Evolutionary conservation across 1,284 basidiomycete species (phyloP), one percentile per base, ranked within the genome.

Genomic region (Mycosarcoma mackinlayi): DNA sequence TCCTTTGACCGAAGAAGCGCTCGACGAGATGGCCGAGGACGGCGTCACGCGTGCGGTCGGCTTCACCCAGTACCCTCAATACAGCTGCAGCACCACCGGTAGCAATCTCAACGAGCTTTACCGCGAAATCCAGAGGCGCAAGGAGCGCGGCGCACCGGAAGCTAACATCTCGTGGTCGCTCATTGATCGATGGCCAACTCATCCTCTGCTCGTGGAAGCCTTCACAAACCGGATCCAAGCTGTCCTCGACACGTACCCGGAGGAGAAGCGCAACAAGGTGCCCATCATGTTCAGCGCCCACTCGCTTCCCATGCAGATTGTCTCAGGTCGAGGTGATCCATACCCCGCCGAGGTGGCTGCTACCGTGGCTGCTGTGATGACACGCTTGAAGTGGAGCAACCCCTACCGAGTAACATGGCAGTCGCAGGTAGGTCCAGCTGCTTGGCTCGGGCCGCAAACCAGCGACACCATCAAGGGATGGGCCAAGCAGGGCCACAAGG

Each of bases 371-470:
- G 74, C 67, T 1, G 79, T 81, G 38, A 82, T 82, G 80, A 72
- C 67, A 8, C 48, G 62, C 27, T 68, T 82, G 40, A 79, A 80
- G 30, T 80, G 77, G 77, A 60, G 59, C 50, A 81, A 82, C 62
- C 80, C 80, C 0, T 98, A 91, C 84, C 90, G 96, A 24, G 87
- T 98, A 47, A 93, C 95, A 3, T 99, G 96, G 96, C 96, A 99
- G 86, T 93, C 91, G 18, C 92, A 98, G 84, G 96, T 99, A 37
- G 96, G 96, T 2, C 96, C 96, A 3, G 91, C 91, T 34, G 92
- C 94, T 24, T 98, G 96, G 96, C 92, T 98, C 87, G 96, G 96
- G 1, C 93, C 93, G 84, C 94, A 98, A 84, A 99, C 96, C 0
- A 87, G 88, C 33, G 92, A 93, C 56, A 91, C 94, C 30, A 85